A percentile compares a stretch with the other conserved stretches of the same genome.
phyloP scores from a whole-genome alignment of 768 basidiomycete genomes.

The Rhizopogon vulgaris region DNA sequence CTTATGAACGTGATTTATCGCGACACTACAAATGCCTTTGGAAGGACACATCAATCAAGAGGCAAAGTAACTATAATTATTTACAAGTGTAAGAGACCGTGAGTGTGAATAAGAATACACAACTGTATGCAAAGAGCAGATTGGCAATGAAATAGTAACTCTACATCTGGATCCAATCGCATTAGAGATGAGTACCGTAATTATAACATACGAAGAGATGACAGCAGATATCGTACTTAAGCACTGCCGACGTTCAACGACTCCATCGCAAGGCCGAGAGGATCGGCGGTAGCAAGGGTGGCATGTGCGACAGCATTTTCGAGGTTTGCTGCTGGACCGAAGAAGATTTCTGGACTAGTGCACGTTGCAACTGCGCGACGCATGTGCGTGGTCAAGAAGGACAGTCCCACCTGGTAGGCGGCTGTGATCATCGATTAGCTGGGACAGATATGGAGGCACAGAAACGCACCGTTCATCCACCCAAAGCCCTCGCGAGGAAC shows the following conservation, averaged over 20 bases:
- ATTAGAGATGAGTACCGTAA: not conserved
- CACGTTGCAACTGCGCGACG: constrained; percentile 92
- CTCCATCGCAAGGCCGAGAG: constrained; percentile 63
- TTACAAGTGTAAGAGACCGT: not conserved
- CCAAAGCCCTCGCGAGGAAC: constrained; percentile 97
- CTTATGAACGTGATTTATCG: too few relatives aligned
- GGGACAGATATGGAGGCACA: not conserved
- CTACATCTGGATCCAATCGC: not conserved
- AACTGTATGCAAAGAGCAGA: not conserved
- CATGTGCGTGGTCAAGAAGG: constrained; percentile 91
- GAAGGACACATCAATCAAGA: too few relatives aligned
- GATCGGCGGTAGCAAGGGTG: constrained; percentile 39
- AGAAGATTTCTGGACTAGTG: constrained; percentile 89
- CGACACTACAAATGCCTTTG: too few relatives aligned
- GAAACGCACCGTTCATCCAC: constrained; percentile 86
- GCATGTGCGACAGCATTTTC: constrained; percentile 30
- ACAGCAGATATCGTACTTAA: constrained; percentile 8
- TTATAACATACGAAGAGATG: not conserved
- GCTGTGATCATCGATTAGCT: constrained; percentile 38
- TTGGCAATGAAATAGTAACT: not conserved
- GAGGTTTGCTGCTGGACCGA: constrained; percentile 41
- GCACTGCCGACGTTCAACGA: constrained; percentile 24
- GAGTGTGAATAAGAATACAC: not conserved
- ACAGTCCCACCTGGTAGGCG: constrained; percentile 94
- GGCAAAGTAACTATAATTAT: too few relatives aligned